Evolutionary conservation across 441 rosid species (phyloP), one percentile per base, ranked within the genome.

Genomic region (Gossypium laxum): DNA sequence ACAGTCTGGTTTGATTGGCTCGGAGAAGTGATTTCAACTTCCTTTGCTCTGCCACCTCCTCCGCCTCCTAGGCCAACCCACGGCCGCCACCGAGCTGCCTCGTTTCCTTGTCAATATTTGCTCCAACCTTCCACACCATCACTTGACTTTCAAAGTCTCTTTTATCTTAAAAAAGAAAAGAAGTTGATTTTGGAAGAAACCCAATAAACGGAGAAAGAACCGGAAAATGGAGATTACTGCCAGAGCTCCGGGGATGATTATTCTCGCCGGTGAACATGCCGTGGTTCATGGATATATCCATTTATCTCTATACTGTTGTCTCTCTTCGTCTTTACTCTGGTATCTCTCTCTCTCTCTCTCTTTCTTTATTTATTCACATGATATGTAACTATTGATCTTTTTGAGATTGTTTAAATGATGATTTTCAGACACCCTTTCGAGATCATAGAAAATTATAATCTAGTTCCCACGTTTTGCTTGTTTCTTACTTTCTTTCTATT

Each of bases 221-320:
- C 14, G 54, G 2, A 19, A 55, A 32, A 94, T 94, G 98, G 94
- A 91, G 80, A 92, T 91, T 79, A 88, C 77, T 74, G 86, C 98
- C 19, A 83, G 88, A 80, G 98, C 98, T 71, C 98, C 96, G 0
- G 97, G 97, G 22, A 94, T 91, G 78, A 84, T 94, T 83, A 94
- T 91, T 64, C 91, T 94, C 18, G 82, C 96, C 54, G 97, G 98
- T 1, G 98, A 94, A 74, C 98, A 94, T 57, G 97, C 96, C 0
- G 98, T 94, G 72, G 97, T 94, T 56, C 97, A 94, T 76, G 97
- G 97, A 76, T 85, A 90, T 70, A 83, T 87, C 96, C 81, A 84
- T 93, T 87, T 82, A 86, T 84, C 96, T 93, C 80, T 91, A 77
- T 79, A 91, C 96, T 66, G 73, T 62, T 19, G 86, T 83, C 73